Evolutionary conservation across 179 eudicot genomes (phyloP).

Genomic region (Beta corolliflora): DNA sequence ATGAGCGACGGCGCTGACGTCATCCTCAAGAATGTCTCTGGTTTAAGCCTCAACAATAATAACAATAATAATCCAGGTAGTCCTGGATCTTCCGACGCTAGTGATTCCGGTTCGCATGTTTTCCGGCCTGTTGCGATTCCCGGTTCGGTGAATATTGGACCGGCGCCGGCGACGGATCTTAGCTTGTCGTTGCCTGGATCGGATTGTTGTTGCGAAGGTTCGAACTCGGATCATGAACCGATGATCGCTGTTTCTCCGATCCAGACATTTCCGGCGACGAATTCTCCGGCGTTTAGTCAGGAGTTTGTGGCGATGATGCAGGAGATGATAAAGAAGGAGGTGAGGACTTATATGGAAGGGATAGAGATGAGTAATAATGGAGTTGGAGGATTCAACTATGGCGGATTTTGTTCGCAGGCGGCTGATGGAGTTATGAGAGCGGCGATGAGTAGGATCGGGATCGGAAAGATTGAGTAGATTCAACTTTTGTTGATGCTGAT

Average conservation of each 20-base stretch:
- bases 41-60: constrained; percentile 31
- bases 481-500: too few relatives aligned
- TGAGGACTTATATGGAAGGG: constrained; percentile 49
- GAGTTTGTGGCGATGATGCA: constrained; percentile 50
- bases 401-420: constrained; percentile 36
- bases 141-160: constrained; percentile 11
- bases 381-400: constrained; percentile 11
- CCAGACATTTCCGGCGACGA: constrained; percentile 10
- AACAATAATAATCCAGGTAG: constrained; percentile 42
- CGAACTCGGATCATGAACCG: constrained; percentile 16
- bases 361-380: constrained; percentile 20
- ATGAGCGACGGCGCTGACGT: constrained; percentile 46
- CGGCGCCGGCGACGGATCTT: constrained; percentile 38
- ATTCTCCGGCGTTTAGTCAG: constrained; percentile 23
- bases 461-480: constrained; percentile 36
- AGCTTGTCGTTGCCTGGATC: constrained; percentile 45
- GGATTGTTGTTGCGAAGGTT: constrained; percentile 4
- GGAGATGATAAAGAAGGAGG: constrained; percentile 48
- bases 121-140: constrained; percentile 32
- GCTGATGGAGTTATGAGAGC: constrained; percentile 42
- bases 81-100: constrained; percentile 47
- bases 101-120: constrained; percentile 31
- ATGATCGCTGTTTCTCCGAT: constrained; percentile 8
- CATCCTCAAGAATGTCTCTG: constrained; percentile 36
- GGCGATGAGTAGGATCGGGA: constrained; percentile 40